Percentiles rank a stretch among this genome's conserved stretches.
These are phyloP conservation scores for Picea sitchensis DNA, from an alignment of 75 land plant genomes.

Conservation along the genomic window DNA sequence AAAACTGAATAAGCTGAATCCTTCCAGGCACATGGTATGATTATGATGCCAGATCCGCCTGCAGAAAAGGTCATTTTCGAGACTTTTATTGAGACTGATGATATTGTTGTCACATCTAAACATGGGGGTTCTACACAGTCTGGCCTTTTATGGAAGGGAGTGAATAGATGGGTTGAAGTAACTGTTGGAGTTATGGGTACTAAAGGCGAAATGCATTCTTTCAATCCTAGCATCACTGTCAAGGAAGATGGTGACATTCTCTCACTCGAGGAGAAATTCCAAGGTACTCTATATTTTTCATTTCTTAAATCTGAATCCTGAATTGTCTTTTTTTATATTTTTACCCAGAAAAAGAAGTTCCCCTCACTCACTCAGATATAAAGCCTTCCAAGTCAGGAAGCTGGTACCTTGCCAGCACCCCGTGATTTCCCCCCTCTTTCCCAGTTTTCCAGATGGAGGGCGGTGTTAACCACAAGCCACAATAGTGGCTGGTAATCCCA, in stretches of 20 bases:
- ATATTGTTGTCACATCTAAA: conserved; percentile 52
- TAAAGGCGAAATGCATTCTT: conserved; percentile 63
- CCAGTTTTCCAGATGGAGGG: neutral
- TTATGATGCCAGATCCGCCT: conserved; percentile 76
- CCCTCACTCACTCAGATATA: no score
- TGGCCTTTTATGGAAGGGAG: conserved; percentile 59
- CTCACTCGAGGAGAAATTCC: conserved; percentile 88
- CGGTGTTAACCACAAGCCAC: neutral
- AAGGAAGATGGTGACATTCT: conserved; percentile 82
- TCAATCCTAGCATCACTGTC: conserved; percentile 81
- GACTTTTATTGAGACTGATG: conserved; percentile 85
- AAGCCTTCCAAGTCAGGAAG: no score
- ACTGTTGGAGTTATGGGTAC: conserved; percentile 82
- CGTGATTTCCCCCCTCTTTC: neutral
- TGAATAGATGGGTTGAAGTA: conserved; percentile 74
- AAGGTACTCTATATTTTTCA: conserved; percentile 37
- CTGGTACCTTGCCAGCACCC: no score
- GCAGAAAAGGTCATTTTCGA: conserved; percentile 74
- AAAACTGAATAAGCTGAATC: neutral
- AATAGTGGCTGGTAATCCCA: no score
- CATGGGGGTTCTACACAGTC: conserved; percentile 14
- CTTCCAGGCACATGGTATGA: conserved; percentile 68
- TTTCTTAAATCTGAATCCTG: neutral
- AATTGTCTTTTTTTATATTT: neutral
- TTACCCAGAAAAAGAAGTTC: no score